phyloP scores from a whole-genome alignment of 140 eudicot genomes.

The Oenanthe javanica region DNA sequence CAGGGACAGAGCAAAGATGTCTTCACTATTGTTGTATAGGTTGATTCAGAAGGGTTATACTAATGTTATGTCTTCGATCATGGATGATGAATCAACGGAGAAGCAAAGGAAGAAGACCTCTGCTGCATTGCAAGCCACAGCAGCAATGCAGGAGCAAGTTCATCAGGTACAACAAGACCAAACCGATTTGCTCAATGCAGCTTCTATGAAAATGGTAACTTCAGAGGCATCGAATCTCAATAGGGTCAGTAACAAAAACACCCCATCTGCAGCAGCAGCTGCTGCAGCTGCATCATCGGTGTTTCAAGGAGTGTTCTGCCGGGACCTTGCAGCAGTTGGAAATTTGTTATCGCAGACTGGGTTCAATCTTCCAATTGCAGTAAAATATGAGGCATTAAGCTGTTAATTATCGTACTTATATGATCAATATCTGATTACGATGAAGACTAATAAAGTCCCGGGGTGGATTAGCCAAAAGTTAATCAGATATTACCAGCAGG shows the following conservation, averaged over 20 bases:
- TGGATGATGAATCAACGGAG: conserved; percentile 64
- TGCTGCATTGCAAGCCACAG: conserved; percentile 36
- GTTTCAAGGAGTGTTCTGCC: conserved; percentile 90
- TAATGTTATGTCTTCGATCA: conserved; percentile 35
- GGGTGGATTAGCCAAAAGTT: neutral
- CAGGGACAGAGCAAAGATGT: conserved; percentile 65
- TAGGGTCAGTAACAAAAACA: conserved; percentile 24
- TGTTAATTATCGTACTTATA: conserved; percentile 31
- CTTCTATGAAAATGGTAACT: neutral
- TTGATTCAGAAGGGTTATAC: conserved; percentile 73
- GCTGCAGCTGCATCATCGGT: conserved; percentile 30
- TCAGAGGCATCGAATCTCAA: conserved; percentile 3
- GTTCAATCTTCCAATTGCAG: conserved; percentile 61
- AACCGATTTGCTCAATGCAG: conserved; percentile 6
- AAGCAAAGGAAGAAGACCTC: conserved; percentile 56
- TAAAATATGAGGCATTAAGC: conserved; percentile 83
- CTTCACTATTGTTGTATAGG: conserved; percentile 52
- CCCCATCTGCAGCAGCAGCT: conserved; percentile 14
- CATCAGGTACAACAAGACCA: conserved; percentile 30
- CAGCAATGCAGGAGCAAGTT: conserved; percentile 25
- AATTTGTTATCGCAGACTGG: conserved; percentile 67
- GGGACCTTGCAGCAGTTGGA: conserved; percentile 93
- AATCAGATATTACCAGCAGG: conserved; percentile 21
- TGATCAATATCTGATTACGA: conserved; percentile 10
- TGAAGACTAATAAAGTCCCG: conserved; percentile 1